A percentile compares a stretch with the other conserved stretches of the same genome.
phyloP scores from a whole-genome alignment of 2,329 filamentous ascomycete species.

The Colletotrichum sp. region DNA sequence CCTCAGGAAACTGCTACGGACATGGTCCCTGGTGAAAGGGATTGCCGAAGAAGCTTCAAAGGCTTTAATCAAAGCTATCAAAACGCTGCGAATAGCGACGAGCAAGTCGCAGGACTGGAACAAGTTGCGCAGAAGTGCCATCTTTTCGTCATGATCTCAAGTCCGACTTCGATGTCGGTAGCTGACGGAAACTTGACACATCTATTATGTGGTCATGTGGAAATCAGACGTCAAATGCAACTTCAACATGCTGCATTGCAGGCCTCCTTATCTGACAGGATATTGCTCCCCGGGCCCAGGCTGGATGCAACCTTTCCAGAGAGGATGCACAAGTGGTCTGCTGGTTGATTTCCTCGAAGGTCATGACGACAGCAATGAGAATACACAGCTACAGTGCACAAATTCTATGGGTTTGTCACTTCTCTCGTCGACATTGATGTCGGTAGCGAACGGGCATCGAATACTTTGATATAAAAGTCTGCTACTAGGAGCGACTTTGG shows the following conservation, averaged over 20 bases:
- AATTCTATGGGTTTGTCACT: background rate
- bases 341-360: fast-evolving
- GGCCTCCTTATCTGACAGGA: background rate
- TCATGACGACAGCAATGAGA: background rate
- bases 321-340: background rate
- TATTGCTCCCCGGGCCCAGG: no score
- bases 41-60: background rate
- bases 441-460: background rate
- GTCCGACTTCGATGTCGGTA: background rate
- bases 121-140: fast-evolving
- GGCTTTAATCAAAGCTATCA: background rate
- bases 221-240: no score
- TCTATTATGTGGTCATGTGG: no score
- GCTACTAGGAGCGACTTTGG: background rate
- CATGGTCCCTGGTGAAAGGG: background rate
- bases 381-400: background rate
- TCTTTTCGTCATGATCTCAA: background rate
- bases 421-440: background rate
- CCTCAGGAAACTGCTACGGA: fast-evolving
- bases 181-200: background rate
- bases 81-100: background rate
- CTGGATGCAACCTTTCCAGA: background rate
- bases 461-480: fast-evolving
- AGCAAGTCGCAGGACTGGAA: background rate
- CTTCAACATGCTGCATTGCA: background rate